phyloP scores from a whole-genome alignment of 768 basidiomycete species.

The Leccinum ochraceum region DNA sequence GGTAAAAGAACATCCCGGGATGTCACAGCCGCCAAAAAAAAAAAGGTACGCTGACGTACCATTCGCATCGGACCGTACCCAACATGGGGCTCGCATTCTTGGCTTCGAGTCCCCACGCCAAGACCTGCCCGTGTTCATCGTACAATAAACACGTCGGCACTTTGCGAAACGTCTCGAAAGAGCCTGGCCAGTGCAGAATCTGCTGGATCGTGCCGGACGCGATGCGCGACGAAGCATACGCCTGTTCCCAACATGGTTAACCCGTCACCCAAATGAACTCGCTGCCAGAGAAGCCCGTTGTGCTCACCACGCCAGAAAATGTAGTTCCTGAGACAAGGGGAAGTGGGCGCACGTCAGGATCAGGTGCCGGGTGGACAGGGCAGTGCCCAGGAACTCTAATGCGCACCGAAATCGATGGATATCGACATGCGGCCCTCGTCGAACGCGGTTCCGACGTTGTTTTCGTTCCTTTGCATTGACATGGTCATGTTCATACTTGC shows the following conservation, averaged over 20 bases:
- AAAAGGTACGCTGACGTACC: constrained; percentile 34
- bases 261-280: not conserved
- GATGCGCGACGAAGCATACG: constrained; percentile 85
- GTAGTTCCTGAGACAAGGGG: constrained; percentile 61
- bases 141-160: constrained; percentile 85
- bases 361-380: not conserved
- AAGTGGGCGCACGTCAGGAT: not conserved
- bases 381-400: not conserved
- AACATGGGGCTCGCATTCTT: constrained; percentile 74
- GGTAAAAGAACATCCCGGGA: constrained; percentile 1
- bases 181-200: constrained; percentile 84
- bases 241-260: constrained; percentile 42
- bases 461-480: constrained; percentile 19
- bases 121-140: constrained; percentile 66
- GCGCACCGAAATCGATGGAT: constrained; percentile 79
- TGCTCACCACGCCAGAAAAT: constrained; percentile 81
- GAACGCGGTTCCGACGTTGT: constrained; percentile 1
- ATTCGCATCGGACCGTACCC: constrained; percentile 61
- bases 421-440: constrained; percentile 83
- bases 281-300: not conserved
- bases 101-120: constrained; percentile 87
- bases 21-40: not conserved
- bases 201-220: constrained; percentile 79
- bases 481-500: not conserved
- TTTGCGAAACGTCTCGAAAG: constrained; percentile 84